Conservation (phyloP, 257 asterid genomes). For the Scutellaria baicalensis region DNA sequence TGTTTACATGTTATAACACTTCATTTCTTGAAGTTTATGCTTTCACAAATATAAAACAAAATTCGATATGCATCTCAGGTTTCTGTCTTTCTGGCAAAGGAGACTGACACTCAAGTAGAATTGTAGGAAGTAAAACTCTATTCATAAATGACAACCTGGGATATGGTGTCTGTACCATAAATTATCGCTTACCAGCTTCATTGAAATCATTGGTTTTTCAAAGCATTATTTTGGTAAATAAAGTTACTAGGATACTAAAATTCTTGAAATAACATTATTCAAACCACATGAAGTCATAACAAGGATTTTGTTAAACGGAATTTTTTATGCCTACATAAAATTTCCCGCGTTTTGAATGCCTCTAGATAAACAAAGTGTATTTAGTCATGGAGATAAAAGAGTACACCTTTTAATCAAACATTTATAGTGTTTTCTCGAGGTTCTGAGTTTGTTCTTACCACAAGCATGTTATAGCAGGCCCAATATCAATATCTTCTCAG, state of each 20-base stretch:
- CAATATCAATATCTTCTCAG: neutral
- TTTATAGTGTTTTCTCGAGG: neutral
- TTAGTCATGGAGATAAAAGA: too few relatives aligned
- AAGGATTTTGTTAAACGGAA: too few relatives aligned
- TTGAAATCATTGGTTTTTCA: neutral
- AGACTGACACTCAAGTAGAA: neutral
- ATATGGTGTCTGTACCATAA: neutral
- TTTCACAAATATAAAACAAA: neutral
- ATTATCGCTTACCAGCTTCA: neutral
- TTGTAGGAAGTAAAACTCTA: neutral
- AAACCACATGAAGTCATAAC: neutral
- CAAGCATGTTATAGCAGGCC: constrained; percentile 9
- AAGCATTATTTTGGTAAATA: neutral
- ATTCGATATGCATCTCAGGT: neutral
- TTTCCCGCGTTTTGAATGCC: neutral
- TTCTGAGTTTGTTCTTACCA: constrained; percentile 1
- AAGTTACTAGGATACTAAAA: too few relatives aligned
- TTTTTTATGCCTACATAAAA: neutral
- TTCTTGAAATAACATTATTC: neutral
- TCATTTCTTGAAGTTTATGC: neutral
- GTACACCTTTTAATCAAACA: constrained; percentile 8
- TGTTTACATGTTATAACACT: constrained; percentile 13
- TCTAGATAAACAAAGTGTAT: too few relatives aligned
- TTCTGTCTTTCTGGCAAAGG: neutral
- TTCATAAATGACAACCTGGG: neutral